These are phyloP conservation scores for Populus euphratica DNA, from an alignment of 345 rosid genomes.

Conservation along the genomic window DNA sequence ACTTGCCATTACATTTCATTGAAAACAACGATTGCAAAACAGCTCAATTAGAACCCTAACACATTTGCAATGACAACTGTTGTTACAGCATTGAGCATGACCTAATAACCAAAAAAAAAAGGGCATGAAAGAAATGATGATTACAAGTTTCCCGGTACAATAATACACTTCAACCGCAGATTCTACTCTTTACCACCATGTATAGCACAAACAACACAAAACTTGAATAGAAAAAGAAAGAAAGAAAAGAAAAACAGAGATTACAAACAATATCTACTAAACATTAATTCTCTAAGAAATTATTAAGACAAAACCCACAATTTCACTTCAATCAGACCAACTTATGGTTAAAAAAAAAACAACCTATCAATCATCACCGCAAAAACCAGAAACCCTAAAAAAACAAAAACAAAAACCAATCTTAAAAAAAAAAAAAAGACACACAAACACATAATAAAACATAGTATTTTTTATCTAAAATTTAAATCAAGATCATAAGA, in stretches of 20 bases:
- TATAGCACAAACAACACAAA: background rate
- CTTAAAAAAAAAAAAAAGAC: no score
- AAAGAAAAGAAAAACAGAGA: background rate
- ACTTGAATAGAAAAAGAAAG: no score
- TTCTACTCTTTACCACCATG: background rate
- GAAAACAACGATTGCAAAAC: background rate
- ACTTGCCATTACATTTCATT: background rate
- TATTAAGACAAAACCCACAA: background rate
- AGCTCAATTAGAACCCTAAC: background rate
- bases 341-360: no score
- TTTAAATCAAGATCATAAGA: background rate
- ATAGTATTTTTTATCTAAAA: slow-evolving; percentile 1
- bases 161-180: background rate
- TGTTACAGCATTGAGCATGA: background rate
- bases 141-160: background rate
- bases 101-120: background rate
- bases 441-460: background rate
- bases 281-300: background rate
- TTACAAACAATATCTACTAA: background rate
- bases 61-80: background rate
- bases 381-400: background rate
- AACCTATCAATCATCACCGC: no score
- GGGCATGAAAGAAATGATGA: background rate
- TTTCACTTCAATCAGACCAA: background rate
- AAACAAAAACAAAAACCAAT: background rate